Conservation (phyloP, 257 asterid species). For the Solanum virginianum region DNA sequence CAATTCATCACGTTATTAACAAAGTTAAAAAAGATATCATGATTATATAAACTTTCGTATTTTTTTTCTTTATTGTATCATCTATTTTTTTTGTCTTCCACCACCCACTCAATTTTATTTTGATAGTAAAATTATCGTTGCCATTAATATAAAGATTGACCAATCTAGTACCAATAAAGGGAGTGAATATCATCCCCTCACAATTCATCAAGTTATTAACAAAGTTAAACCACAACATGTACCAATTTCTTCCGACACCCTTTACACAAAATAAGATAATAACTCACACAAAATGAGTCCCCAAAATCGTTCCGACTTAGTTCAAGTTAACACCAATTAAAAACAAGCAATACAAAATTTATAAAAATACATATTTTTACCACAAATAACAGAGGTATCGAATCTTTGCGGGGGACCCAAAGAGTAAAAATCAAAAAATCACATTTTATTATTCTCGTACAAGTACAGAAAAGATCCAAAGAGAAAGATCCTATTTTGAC, state of each 20-base stretch:
- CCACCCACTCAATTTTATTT: too few species aligned
- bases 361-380: neutral
- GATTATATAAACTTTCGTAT: too few species aligned
- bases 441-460: slow-evolving; percentile 4
- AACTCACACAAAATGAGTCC: neutral
- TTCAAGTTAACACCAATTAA: neutral
- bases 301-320: neutral
- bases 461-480: neutral
- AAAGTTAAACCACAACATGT: neutral
- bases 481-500: too few species aligned
- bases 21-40: too few species aligned
- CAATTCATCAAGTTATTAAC: too few species aligned
- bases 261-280: neutral
- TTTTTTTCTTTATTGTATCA: too few species aligned
- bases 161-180: too few species aligned
- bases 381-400: neutral
- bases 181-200: too few species aligned
- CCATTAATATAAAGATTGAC: too few species aligned
- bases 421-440: slow-evolving; percentile 5
- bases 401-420: neutral
- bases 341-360: neutral
- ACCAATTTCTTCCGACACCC: neutral
- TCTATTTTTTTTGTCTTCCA: too few species aligned
- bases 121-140: too few species aligned
- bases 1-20: too few species aligned